These are phyloP conservation scores for Trichosporon coremiiforme DNA, from an alignment of 1,284 basidiomycete genomes.

Conservation along the genomic window DNA sequence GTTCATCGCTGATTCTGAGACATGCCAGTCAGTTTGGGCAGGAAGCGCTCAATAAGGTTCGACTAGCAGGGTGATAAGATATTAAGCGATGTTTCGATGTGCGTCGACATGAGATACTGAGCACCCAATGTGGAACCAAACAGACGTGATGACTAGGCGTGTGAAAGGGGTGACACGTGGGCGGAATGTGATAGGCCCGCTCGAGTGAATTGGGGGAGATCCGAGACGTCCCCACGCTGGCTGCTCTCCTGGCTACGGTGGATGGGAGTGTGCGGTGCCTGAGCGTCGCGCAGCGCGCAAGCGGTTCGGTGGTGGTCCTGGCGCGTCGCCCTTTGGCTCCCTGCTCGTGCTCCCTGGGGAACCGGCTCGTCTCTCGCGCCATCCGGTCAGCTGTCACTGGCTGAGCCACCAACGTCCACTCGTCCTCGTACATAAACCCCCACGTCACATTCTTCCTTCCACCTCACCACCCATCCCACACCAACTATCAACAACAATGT, in stretches of 20 bases:
- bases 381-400: slow-evolving; percentile 10
- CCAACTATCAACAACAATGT: slow-evolving; percentile 18
- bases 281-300: not conserved
- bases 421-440: slow-evolving; percentile 10
- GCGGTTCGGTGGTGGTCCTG: not conserved
- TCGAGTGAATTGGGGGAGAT: not conserved
- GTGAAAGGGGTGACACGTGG: not conserved
- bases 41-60: too few species aligned
- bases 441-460: slow-evolving; percentile 3
- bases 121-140: not conserved
- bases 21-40: too few species aligned
- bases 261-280: not conserved
- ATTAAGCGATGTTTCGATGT: too few species aligned
- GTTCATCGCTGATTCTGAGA: too few species aligned
- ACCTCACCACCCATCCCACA: not conserved
- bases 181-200: not conserved
- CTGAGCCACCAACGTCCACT: not conserved
- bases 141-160: not conserved
- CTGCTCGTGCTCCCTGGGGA: not conserved
- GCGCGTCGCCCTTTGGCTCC: not conserved
- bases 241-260: too few species aligned
- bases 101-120: too few species aligned
- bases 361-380: slow-evolving; percentile 2
- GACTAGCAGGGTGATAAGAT: too few species aligned
- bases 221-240: not conserved